Base-by-base conservation (phyloP, 2,329 filamentous ascomycete genomes). In the Alternaria burnsii region DNA sequence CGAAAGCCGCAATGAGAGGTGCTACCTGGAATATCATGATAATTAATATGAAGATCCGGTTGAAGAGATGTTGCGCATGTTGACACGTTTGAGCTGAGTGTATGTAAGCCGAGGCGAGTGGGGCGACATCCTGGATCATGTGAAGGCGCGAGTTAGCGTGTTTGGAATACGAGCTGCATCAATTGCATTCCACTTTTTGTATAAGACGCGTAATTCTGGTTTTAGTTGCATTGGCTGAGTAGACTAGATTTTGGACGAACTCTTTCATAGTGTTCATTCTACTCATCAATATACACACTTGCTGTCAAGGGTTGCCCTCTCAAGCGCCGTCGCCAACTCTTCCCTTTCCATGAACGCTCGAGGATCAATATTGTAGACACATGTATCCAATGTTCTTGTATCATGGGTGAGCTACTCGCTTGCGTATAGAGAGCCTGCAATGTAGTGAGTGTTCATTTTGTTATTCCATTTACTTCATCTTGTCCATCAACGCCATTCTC, bases 21-120 rank as follows among this genome's bases (percentile, higher is more conserved):
- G 41, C 42, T 65, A 58, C 53, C 43, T 62, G 61, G 9, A 60
- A 42, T 43, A 66, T 67, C 68, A 74, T 74, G 42, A 22, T 63
- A 50, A 5, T 14, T 44, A 16, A 10, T 28, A 26, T 4, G 36
- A 46, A 26, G 46, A 28, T 12, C 41, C 12, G 47, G 11, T 42
- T 32, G 47, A 12, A 36, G 30, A 11, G 32, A 14, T 28, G 38
- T 52, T 20, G 44, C 10, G 16, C 20, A 41, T 64, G 43, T 57
- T 59, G 59, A 66, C 62, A 67, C 67, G 60, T 63, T 62, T 54
- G 42, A 51, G 47, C 22, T 34, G 40, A 38, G 44, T 12, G 14
- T 30, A 30, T 30, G 34, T 61, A 53, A 58, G 63, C 59, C 24
- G 61, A 32, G 51, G 38, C 32, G 40, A 59, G 52, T 62, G 62